Conservation (phyloP, 1,284 basidiomycete genomes). For the Cyathus olla region DNA sequence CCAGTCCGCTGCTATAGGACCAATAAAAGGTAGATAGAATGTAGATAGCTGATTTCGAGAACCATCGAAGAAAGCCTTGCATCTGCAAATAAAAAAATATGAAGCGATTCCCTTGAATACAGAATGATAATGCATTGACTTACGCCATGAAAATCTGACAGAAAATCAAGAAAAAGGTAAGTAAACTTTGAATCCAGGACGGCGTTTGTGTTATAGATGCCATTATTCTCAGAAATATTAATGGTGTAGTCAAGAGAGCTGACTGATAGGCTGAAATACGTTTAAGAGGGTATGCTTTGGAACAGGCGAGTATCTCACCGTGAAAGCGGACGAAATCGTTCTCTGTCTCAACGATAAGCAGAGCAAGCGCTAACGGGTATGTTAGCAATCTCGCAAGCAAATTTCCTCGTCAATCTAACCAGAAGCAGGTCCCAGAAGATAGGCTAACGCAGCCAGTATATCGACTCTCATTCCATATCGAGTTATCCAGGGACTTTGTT, state of each 20-base stretch:
- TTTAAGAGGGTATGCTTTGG: not conserved
- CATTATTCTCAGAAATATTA: conserved; percentile 72
- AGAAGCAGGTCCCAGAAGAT: conserved; percentile 80
- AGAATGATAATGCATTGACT: conserved; percentile 43
- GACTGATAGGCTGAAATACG: conserved; percentile 78
- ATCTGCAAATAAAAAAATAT: too few species aligned
- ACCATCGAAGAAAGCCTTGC: conserved; percentile 76
- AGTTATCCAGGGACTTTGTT: conserved; percentile 79
- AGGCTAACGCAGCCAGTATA: conserved; percentile 74
- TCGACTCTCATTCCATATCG: conserved; percentile 79
- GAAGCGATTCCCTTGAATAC: too few species aligned
- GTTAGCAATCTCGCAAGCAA: not conserved
- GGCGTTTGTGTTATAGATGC: conserved; percentile 63
- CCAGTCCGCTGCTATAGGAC: conserved; percentile 80
- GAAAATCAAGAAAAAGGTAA: conserved; percentile 56
- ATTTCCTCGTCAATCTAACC: conserved; percentile 56
- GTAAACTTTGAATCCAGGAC: conserved; percentile 57
- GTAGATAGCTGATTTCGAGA: conserved; percentile 63
- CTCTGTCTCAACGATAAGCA: conserved; percentile 83
- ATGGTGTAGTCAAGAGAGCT: conserved; percentile 75
- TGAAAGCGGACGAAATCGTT: conserved; percentile 88
- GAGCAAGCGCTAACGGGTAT: conserved; percentile 61
- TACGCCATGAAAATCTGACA: conserved; percentile 68
- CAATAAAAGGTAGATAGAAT: conserved; percentile 77
- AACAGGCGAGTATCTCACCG: conserved; percentile 53